Evolutionary conservation across 495 filamentous ascomycete genomes (phyloP), one percentile per base, ranked within the genome.

Genomic region (Pyrenula aspistea): DNA sequence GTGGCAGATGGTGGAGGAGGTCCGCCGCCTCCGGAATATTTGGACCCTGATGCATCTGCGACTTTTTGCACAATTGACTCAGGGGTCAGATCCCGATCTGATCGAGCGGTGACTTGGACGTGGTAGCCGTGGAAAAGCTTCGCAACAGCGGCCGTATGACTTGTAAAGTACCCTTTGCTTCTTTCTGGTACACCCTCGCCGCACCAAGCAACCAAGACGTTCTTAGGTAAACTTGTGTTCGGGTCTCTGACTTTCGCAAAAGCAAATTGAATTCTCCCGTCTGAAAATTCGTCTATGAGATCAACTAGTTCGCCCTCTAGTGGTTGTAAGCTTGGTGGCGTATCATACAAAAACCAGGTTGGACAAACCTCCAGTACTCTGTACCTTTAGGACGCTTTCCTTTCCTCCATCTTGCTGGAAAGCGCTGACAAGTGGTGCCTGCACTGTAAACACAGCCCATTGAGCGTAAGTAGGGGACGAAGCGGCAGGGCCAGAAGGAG

Each of bases 111-210:
- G 54, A 99, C 83, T 71, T 97, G 94, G 49, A 99, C 90, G 68
- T 99, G 93, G 65, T 97, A 97, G 49, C 93, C 93, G 74, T 95
- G 91, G 23, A 99, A 77, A 56, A 95, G 77, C 68, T 94, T 96
- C 25, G 89, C 84, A 24, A 96, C 89, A 19, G 88, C 83, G 57
- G 88, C 83, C 20, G 91, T 69, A 73, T 99, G 91, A 65, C 90
- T 96, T 31, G 89, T 96, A 64, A 97, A 99, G 67, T 97, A 97
- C 22, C 93, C 93, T 67, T 97, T 97, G 15, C 91, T 96, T 62
- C 91, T 78, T 73, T 97, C 93, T 8, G 93, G 93, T n/a, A 99
- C 93, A 56, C 94, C 94, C 62, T 95, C 91, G 49, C 93, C 93
- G 67, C 93, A 99, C 93, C 93, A 99, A 49, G 84, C 91, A 63